phyloP scores from a whole-genome alignment of 495 filamentous ascomycete genomes.

The Penicillium crystallinum region DNA sequence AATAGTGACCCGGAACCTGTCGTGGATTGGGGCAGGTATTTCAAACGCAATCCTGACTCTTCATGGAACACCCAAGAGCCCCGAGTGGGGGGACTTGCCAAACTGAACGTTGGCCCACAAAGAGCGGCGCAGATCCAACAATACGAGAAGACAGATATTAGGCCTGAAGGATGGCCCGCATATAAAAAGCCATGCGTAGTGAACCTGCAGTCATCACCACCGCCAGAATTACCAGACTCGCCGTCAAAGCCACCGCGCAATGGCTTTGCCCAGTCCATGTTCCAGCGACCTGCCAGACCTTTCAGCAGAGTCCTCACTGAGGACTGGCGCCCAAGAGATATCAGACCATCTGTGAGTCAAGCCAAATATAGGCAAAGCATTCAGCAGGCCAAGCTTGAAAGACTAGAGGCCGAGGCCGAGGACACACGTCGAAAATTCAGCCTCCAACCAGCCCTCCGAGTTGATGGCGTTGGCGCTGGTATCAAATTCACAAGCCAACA shows the following conservation, averaged over 20 bases:
- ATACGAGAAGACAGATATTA: not conserved
- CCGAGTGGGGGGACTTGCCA: slow-evolving; percentile 10
- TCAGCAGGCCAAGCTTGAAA: not conserved
- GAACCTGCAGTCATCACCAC: not conserved
- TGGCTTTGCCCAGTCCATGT: not conserved
- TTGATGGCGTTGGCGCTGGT: not conserved
- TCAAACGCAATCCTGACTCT: not conserved
- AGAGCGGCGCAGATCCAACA: slow-evolving; percentile 11
- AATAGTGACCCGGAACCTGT: not conserved
- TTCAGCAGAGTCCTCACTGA: not conserved
- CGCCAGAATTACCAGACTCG: not conserved
- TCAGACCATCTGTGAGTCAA: not conserved
- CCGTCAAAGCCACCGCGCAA: not conserved
- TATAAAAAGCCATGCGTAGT: too few species aligned
- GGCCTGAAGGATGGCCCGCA: not conserved
- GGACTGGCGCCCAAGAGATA: not conserved
- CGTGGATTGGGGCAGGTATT: slow-evolving; percentile 3
- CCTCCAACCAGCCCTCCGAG: not conserved
- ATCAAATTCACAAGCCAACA: not conserved
- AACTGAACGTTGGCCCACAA: slow-evolving; percentile 8
- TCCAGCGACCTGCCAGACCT: not conserved
- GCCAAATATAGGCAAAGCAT: not conserved
- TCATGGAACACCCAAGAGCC: not conserved
- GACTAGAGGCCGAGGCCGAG: not conserved
- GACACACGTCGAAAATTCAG: not conserved